Conservation (phyloP, 2,329 filamentous ascomycete species). For the Botrytis cinerea region DNA sequence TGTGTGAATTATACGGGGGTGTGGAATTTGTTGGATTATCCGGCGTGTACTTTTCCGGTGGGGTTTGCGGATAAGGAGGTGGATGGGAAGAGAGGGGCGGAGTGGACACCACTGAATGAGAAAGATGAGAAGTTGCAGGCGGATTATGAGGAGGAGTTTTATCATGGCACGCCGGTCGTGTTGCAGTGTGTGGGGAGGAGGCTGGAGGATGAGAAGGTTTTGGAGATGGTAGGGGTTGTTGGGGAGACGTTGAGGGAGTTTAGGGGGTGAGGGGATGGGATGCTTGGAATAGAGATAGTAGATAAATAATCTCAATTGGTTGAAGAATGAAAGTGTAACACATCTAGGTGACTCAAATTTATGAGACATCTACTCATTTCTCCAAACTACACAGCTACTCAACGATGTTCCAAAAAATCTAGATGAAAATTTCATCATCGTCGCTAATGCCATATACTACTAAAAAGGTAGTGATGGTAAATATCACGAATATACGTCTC, state of each 20-base stretch:
- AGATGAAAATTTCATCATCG: neutral
- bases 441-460: accelerated
- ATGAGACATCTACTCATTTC: neutral
- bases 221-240: constrained; percentile 45
- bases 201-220: constrained; percentile 40
- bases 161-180: constrained; percentile 39
- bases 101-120: constrained; percentile 38
- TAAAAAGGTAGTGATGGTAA: neutral
- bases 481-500: neutral
- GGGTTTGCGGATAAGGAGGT: constrained; percentile 46
- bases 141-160: constrained; percentile 41
- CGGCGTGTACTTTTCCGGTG: constrained; percentile 47
- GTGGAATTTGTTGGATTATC: constrained; percentile 42
- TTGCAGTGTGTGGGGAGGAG: constrained; percentile 40
- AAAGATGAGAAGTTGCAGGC: constrained; percentile 36
- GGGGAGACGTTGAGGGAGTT: constrained; percentile 38
- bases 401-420: neutral
- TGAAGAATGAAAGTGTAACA: neutral
- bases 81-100: constrained; percentile 37
- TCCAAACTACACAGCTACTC: neutral
- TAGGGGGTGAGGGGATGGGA: neutral
- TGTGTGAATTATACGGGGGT: constrained; percentile 40
- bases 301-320: neutral
- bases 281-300: neutral
- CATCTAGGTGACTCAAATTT: neutral